A percentile compares a stretch with the other conserved stretches of the same genome.
These are phyloP conservation scores for Ajuga chamaepitys DNA, from an alignment of 257 asterid species.

Conservation along the genomic window DNA sequence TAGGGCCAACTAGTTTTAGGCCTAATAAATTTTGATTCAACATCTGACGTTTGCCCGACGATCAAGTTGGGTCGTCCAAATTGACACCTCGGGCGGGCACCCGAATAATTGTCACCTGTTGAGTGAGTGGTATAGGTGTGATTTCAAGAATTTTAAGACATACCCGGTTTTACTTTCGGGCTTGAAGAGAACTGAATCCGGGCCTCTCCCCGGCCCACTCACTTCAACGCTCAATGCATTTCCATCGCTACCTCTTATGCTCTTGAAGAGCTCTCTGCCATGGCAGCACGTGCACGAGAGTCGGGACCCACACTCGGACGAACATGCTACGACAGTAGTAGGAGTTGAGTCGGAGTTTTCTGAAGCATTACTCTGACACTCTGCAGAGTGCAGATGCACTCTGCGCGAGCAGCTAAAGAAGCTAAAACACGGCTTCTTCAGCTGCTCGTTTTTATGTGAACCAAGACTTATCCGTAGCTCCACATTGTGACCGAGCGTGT, in stretches of 20 bases:
- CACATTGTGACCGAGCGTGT: constrained; percentile 56
- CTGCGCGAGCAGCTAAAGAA: constrained; percentile 66
- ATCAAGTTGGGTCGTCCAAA: too few relatives aligned
- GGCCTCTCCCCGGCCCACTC: too few relatives aligned
- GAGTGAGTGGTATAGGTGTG: too few relatives aligned
- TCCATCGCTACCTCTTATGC: constrained; percentile 17
- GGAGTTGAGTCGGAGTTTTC: constrained; percentile 34
- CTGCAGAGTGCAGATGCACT: constrained; percentile 38
- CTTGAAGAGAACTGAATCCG: too few relatives aligned
- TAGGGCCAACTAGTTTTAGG: too few relatives aligned
- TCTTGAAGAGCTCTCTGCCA: constrained; percentile 21
- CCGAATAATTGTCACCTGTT: too few relatives aligned
- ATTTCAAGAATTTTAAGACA: background rate
- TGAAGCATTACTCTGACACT: constrained; percentile 35
- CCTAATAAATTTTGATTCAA: too few relatives aligned
- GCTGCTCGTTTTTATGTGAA: background rate
- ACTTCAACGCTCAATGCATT: constrained; percentile 16
- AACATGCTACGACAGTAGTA: constrained; percentile 30
- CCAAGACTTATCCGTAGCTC: constrained; percentile 47
- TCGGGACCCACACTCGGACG: constrained; percentile 57
- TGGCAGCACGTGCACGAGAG: constrained; percentile 41
- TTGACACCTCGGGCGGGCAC: too few relatives aligned
- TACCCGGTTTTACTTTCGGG: constrained; percentile 20
- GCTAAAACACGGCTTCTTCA: constrained; percentile 9
- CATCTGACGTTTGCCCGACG: too few relatives aligned